Evolutionary conservation across 768 basidiomycete species (phyloP), one percentile per base, ranked within the genome.

Genomic region (Cystofilobasidium bisporidii): DNA sequence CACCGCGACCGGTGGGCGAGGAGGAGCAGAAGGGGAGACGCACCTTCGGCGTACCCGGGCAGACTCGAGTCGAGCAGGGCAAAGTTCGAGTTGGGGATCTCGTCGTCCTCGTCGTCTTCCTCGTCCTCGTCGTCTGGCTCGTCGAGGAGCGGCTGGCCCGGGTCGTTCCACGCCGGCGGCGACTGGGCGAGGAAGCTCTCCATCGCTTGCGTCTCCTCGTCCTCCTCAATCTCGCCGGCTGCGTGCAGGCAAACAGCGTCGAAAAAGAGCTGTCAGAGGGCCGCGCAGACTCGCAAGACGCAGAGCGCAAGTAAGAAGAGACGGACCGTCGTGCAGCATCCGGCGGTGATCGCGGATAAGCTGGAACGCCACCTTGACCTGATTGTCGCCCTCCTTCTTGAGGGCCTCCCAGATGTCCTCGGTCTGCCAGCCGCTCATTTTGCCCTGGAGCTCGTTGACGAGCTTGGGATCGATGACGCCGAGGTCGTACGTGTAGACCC

Each of bases 351-450:
- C 94, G 65, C 91, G 81, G 55, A 96, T 80, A 5, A 99, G 81
- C 84, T 92, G 85, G 77, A 98, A 99, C 0, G 94, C 92, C 10
- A 99, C 92, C 78, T 96, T 93, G 75, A 98, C 87, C 63, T 90
- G 86, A 75, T 97, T 96, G 45, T 92, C 91, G 71, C 93, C 91
- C 62, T 92, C 87, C 71, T 85, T 79, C 69, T 87, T 82, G 70
- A 97, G 77, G 74, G 86, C 87, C 57, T 87, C 86, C 89, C 89
- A 91, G 4, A 98, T 84, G 70, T 92, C 90, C 2, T 91, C 87
- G 77, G 85, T 84, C 68, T 83, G 83, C 15, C 92, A 86, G 0
- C 85, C 87, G 0, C 82, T 77, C 80, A 98, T 86, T 67, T 85
- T 82, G 22, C 77, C 74, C 17, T 86, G 83, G 43, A 99, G 80